Evolutionary conservation across 129 eudicot genomes (phyloP).

Genomic region (Helianthus tuberosus): DNA sequence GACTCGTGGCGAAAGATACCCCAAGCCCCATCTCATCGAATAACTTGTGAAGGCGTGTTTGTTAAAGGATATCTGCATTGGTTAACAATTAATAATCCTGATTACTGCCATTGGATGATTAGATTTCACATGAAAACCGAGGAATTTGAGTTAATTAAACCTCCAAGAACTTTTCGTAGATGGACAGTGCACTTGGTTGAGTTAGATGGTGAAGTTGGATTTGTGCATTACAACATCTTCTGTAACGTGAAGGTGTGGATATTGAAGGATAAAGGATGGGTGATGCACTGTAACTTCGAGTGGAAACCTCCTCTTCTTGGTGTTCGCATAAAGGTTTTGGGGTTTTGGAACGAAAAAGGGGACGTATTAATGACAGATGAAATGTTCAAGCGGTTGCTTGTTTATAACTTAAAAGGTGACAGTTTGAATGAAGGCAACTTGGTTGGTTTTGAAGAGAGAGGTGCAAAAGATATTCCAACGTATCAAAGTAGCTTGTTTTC

Average conservation of each 20-base stretch:
- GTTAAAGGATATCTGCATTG: slow-evolving; percentile 20
- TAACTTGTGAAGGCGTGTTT: not conserved
- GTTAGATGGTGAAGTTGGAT: not conserved
- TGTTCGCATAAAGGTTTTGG: not conserved
- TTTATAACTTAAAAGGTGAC: not conserved
- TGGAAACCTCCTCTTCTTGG: not conserved
- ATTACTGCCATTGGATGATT: not conserved
- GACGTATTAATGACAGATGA: not conserved
- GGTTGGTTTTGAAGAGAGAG: not conserved
- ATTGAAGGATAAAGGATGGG: slow-evolving; percentile 18
- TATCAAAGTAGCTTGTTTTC: too few relatives aligned
- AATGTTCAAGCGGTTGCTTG: too few relatives aligned
- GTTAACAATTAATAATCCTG: not conserved
- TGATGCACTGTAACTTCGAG: not conserved
- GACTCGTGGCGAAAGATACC: slow-evolving; percentile 20
- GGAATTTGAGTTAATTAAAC: slow-evolving; percentile 5
- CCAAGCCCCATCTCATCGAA: not conserved
- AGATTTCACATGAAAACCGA: slow-evolving; percentile 13
- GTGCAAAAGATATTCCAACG: too few relatives aligned
- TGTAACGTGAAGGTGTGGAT: slow-evolving; percentile 2
- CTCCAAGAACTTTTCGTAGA: not conserved
- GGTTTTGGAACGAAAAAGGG: slow-evolving; percentile 18
- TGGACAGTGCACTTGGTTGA: not conserved
- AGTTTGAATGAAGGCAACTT: not conserved
- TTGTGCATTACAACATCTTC: not conserved